Evolutionary conservation across 192 early-diverging fungal genomes (phyloP), one percentile per base, ranked within the genome.

Genomic region (Coemansia sp.): DNA sequence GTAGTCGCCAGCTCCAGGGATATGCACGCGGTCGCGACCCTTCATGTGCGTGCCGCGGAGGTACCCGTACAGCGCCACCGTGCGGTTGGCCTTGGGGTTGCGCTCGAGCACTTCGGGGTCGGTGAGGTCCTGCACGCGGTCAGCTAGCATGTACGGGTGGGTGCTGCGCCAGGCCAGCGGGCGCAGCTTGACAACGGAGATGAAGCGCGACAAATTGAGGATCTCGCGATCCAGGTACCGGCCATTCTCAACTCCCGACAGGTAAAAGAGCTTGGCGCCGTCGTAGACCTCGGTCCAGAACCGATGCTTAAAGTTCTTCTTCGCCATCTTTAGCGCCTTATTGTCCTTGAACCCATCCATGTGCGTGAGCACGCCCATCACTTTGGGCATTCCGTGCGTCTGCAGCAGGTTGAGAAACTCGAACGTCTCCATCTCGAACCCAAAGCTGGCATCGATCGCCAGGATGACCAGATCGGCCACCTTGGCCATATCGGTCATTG

Each of bases 231-330:
- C 95, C 31, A 92, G 86, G 74, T 99, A 99, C 40, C 89, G 88
- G 37, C 94, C 95, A 70, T 98, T 95, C 79, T 97, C 93, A 24
- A 98, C 84, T 29, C 98, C 96, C 4, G 94, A 94, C n/a, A 99
- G 84, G 69, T 98, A 98, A 68, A 99, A 99, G 16, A 99, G 84
- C 82, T 99, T 99, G 61, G 98, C 98, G 21, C 98, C 98, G 68
- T 99, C 92, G 77, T 99, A 97, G 63, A 98, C 98, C 74, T 99
- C 98, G n/a, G 98, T 97, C 98, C 98, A 99, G 86, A 99, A 99
- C 71, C 98, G 91, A 45, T 97, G 95, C 88, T 99, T 99, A 62
- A 99, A 85, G 66, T 86, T 78, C 85, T 97, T 98, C 79, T 98
- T 98, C 3, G 89, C 93, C 40, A 88, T 88, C 64, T 90, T 89